Evolutionary conservation across 345 rosid genomes (phyloP).

Genomic region (Populus alba): DNA sequence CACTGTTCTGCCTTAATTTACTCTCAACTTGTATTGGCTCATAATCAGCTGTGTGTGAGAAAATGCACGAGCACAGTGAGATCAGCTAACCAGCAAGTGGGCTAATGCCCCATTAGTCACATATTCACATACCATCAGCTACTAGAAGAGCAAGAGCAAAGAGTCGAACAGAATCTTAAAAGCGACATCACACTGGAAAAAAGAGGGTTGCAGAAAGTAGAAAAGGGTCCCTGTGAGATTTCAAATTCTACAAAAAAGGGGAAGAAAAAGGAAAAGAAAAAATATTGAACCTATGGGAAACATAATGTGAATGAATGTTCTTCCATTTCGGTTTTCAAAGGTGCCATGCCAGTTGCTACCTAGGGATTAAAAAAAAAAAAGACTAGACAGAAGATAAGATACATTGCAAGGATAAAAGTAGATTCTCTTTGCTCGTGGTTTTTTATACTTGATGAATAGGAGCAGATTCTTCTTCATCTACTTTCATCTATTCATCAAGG

Average conservation of each 20-base stretch:
- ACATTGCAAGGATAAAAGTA: constrained; percentile 11
- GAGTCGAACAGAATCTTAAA: background rate
- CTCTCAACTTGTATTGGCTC: background rate
- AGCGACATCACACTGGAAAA: constrained; percentile 3
- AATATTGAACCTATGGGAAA: background rate
- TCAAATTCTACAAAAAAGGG: constrained; percentile 2
- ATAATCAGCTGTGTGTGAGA: background rate
- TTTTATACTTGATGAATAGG: background rate
- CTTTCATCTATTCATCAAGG: background rate
- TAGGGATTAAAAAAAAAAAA: background rate
- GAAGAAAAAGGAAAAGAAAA: background rate
- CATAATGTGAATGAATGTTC: background rate
- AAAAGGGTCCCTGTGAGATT: constrained; percentile 7
- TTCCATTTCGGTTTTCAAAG: constrained; percentile 3
- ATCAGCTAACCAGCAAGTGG: constrained; percentile 13
- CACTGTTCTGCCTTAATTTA: background rate
- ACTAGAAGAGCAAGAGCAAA: background rate
- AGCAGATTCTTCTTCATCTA: constrained; percentile 11
- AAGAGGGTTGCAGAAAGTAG: background rate
- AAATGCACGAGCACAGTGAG: background rate
- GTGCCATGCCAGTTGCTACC: background rate
- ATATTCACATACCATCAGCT: background rate
- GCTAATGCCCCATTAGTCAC: constrained; percentile 5
- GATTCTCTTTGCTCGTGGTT: background rate
- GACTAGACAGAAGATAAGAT: background rate